Percentiles rank a stretch among this genome's conserved stretches.
These are phyloP conservation scores for Didymosphaeria variabile DNA, from an alignment of 2,329 filamentous ascomycete species.

Conservation along the genomic window DNA sequence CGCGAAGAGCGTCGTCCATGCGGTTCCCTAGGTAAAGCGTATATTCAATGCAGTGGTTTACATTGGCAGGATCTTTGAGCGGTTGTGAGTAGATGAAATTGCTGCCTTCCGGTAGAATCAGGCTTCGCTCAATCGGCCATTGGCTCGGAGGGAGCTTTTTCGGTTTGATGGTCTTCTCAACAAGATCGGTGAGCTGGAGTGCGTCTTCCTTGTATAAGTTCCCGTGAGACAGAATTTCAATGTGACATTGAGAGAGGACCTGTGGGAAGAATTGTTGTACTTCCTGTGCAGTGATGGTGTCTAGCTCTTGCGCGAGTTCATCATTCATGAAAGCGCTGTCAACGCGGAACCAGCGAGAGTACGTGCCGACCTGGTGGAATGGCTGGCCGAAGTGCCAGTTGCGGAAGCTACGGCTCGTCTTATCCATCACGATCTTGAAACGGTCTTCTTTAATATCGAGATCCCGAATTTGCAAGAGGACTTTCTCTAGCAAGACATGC, in stretches of 20 bases:
- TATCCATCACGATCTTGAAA: slow-evolving; percentile 91
- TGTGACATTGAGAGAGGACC: slow-evolving; percentile 81
- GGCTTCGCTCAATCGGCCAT: slow-evolving; percentile 79
- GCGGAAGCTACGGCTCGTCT: slow-evolving; percentile 76
- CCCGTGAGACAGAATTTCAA: slow-evolving; percentile 88
- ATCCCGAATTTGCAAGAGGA: slow-evolving; percentile 83
- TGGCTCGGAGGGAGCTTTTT: slow-evolving; percentile 77
- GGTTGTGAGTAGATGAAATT: slow-evolving; percentile 85
- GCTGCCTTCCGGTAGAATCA: slow-evolving; percentile 79
- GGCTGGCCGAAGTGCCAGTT: slow-evolving; percentile 91
- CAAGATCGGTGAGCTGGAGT: slow-evolving; percentile 80
- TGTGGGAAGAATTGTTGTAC: slow-evolving; percentile 81
- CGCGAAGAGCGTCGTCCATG: slow-evolving; percentile 72
- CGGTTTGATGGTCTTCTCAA: slow-evolving; percentile 80
- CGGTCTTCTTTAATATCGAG: slow-evolving; percentile 85
- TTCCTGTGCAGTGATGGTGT: slow-evolving; percentile 75
- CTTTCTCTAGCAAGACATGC: slow-evolving; percentile 86
- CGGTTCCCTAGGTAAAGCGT: slow-evolving; percentile 54
- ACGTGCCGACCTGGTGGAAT: slow-evolving; percentile 87
- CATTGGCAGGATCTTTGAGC: slow-evolving; percentile 85
- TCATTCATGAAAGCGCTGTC: slow-evolving; percentile 83
- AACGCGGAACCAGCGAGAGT: slow-evolving; percentile 79
- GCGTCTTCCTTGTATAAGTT: slow-evolving; percentile 96
- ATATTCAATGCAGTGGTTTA: slow-evolving; percentile 67
- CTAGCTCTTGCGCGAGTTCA: slow-evolving; percentile 79